Percentiles rank a stretch among this genome's conserved stretches.
These are phyloP conservation scores for Mycena floridula DNA, from an alignment of 768 basidiomycete genomes.

Conservation along the genomic window DNA sequence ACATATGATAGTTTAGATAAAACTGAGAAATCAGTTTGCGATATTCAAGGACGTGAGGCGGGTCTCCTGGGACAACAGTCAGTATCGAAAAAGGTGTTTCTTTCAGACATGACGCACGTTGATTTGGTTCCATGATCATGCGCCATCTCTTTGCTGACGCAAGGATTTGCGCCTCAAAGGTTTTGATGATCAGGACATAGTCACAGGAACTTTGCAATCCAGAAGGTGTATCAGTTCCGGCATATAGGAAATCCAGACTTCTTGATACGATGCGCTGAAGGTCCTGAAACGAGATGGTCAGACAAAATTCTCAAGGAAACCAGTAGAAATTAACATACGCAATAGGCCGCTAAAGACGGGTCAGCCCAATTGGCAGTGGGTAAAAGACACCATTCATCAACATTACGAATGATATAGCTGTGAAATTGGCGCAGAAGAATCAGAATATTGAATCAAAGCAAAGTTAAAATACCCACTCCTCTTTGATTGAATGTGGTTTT, in stretches of 20 bases:
- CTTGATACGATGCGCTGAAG: slow-evolving; percentile 86
- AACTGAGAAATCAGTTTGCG: slow-evolving; percentile 54
- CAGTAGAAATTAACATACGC: slow-evolving; percentile 41
- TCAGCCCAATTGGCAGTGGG: slow-evolving; percentile 63
- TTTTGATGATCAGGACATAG: slow-evolving; percentile 78
- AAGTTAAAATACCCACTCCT: slow-evolving; percentile 82
- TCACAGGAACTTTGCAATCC: slow-evolving; percentile 83
- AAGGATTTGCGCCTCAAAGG: slow-evolving; percentile 73
- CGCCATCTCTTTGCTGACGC: slow-evolving; percentile 56
- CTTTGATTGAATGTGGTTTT: slow-evolving; percentile 87
- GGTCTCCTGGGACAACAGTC: slow-evolving; percentile 24
- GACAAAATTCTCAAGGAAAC: background rate
- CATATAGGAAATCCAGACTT: slow-evolving; percentile 87
- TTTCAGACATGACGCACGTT: background rate
- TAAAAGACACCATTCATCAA: slow-evolving; percentile 65
- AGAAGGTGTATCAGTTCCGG: slow-evolving; percentile 69
- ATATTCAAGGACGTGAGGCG: slow-evolving; percentile 30
- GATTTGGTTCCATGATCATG: slow-evolving; percentile 8
- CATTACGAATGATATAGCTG: slow-evolving; percentile 85
- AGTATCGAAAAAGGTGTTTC: no score
- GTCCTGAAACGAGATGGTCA: slow-evolving; percentile 39
- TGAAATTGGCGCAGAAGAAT: slow-evolving; percentile 6
- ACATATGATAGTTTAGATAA: slow-evolving; percentile 78
- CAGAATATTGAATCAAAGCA: no score
- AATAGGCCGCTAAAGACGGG: slow-evolving; percentile 65